A percentile compares a stretch with the other conserved stretches of the same genome.
These are phyloP conservation scores for Plenodomus tracheiphilus DNA, from an alignment of 2,329 filamentous ascomycete genomes.

Conservation along the genomic window DNA sequence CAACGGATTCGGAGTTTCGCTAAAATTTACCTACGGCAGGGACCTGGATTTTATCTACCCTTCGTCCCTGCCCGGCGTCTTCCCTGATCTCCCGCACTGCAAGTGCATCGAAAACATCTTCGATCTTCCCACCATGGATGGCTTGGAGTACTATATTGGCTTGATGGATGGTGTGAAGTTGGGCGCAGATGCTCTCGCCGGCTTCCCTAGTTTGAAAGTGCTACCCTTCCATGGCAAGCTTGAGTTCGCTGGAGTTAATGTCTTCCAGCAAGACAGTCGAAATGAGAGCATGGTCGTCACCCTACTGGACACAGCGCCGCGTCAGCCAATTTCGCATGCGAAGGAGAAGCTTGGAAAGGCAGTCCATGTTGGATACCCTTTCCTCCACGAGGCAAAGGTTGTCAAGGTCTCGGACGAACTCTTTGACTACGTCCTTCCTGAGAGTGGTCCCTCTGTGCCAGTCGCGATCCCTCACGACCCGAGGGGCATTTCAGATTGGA, in stretches of 20 bases:
- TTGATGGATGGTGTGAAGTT: conserved; percentile 83
- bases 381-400: conserved; percentile 91
- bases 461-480: conserved; percentile 71
- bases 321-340: conserved; percentile 71
- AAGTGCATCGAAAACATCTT: conserved; percentile 96
- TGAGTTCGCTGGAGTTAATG: conserved; percentile 85
- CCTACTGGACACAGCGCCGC: conserved; percentile 71
- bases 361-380: conserved; percentile 92
- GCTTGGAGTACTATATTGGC: conserved; percentile 80
- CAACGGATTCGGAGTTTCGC: conserved; percentile 86
- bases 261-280: conserved; percentile 93
- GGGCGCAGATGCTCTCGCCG: conserved; percentile 80
- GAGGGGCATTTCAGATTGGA: conserved; percentile 79
- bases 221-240: conserved; percentile 80
- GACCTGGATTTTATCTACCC: conserved; percentile 81
- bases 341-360: conserved; percentile 80
- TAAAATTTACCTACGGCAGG: conserved; percentile 88
- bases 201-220: conserved; percentile 88
- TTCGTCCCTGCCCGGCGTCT: conserved; percentile 84
- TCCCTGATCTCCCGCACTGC: conserved; percentile 84
- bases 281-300: conserved; percentile 97
- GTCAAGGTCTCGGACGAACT: conserved; percentile 88
- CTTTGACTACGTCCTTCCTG: conserved; percentile 79
- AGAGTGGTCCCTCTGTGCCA: conserved; percentile 64
- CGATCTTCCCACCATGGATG: conserved; percentile 89